Conservation (phyloP, 164 flowering plant species). For the Dillenia turbinata region DNA sequence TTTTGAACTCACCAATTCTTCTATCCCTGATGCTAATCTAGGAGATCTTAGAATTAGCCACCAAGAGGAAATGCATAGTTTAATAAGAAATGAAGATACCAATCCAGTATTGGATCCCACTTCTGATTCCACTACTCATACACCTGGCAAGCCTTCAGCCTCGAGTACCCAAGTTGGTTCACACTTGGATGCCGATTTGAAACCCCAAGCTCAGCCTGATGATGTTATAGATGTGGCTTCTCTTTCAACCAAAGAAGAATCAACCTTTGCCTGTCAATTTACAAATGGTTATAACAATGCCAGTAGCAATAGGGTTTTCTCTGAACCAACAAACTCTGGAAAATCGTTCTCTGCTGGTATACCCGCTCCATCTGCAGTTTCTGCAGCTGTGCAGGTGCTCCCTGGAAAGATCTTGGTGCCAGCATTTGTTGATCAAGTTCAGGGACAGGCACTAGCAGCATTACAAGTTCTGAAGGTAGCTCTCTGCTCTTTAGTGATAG, state of each 20-base stretch:
- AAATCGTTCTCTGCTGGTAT: constrained; percentile 64
- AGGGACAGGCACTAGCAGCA: constrained; percentile 85
- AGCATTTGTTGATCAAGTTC: constrained; percentile 82
- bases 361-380: constrained; percentile 91
- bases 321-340: constrained; percentile 32
- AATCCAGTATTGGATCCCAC: constrained; percentile 21
- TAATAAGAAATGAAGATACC: constrained; percentile 17
- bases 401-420: constrained; percentile 95
- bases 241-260: constrained; percentile 21
- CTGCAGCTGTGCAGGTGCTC: constrained; percentile 71
- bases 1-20: constrained; percentile 13
- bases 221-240: constrained; percentile 17
- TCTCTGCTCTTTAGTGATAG: constrained; percentile 1
- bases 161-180: constrained; percentile 22
- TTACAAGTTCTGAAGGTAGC: constrained; percentile 87
- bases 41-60: constrained; percentile 14
- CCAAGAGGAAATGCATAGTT: constrained; percentile 20
- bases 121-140: constrained; percentile 14
- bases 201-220: constrained; percentile 20
- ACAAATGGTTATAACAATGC: constrained; percentile 24
- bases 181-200: constrained; percentile 23
- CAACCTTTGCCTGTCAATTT: constrained; percentile 22
- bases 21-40: constrained; percentile 19
- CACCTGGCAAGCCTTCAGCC: constrained; percentile 22
- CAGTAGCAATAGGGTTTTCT: constrained; percentile 23